Evolutionary conservation across 177 flowering plant species (phyloP), one percentile per base, ranked within the genome.

Genomic region (Vitis hybrid): DNA sequence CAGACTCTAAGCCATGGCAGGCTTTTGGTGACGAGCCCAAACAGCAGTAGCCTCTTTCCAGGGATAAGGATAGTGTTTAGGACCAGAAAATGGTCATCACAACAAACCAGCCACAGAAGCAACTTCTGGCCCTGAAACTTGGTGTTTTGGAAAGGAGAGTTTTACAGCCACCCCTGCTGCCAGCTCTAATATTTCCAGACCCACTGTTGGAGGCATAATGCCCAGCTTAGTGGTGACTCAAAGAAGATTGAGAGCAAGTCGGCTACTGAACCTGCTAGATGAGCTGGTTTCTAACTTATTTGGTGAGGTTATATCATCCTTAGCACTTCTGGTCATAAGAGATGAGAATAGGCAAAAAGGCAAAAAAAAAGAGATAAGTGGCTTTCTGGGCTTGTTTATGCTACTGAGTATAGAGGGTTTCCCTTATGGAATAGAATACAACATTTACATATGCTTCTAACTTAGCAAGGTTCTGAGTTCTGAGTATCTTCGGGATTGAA

Each of bases 1-100:
- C 85, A 10, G 93, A 87, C 40, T 68, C 87, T 23, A 81, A 85
- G 63, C 57, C 80, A 65, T 92, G 99, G 91, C 86, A 86, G 74
- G 79, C 93, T 10, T 87, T 89, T 72, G 18, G 82, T 11, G 88
- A 83, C 26, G 82, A 81, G 62, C 66, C 81, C 7, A 80, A 82
- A 50, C 71, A 62, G 49, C 82, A 65, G 66, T 69, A 71, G 65
- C 64, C 81, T 61, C 5, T 49, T 9, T 45, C 79, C 8, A 73
- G 72, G 58, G 80, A 78, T 30, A 74, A 23, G 57, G 30, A 65
- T 65, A 40, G 75, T 50, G 91, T 23, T 88, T 55, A 83, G 97
- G 74, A 84, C 93, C 49, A 86, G 82, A 2, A 65, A 91, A 85
- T 62, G 85, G 84, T 49, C 85, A 75, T 18, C 83, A 68, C 60